Conservation (phyloP, 768 basidiomycete genomes). For the Leccinum imitatum region DNA sequence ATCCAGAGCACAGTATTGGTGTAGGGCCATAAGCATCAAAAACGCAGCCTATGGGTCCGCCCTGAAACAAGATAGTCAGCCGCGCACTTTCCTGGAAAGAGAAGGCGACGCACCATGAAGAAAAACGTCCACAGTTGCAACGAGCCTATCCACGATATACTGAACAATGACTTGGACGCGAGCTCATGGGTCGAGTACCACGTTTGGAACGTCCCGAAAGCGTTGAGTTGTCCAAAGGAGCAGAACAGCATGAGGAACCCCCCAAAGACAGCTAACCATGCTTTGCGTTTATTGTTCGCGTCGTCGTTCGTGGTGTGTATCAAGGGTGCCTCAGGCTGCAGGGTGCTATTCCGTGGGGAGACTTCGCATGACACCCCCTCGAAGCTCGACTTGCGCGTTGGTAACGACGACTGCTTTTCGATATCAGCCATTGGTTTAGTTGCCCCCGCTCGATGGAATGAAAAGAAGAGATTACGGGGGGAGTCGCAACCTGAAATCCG, state of each 20-base stretch:
- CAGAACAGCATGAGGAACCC: slow-evolving; percentile 66
- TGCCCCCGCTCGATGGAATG: slow-evolving; percentile 6
- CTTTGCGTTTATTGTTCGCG: slow-evolving; percentile 21
- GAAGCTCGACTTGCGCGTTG: slow-evolving; percentile 21
- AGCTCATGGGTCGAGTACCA: slow-evolving; percentile 68
- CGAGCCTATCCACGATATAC: slow-evolving; percentile 71
- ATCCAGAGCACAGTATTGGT: slow-evolving; percentile 51
- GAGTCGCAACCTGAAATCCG: slow-evolving; percentile 8
- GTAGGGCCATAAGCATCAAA: slow-evolving; percentile 64
- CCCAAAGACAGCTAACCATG: slow-evolving; percentile 56
- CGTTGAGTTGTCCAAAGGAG: slow-evolving; percentile 69
- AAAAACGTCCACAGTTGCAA: slow-evolving; percentile 70
- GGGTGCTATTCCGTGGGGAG: slow-evolving; percentile 25
- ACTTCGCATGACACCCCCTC: slow-evolving; percentile 18
- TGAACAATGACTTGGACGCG: slow-evolving; percentile 45
- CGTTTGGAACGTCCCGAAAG: slow-evolving; percentile 71
- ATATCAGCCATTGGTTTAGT: slow-evolving; percentile 28
- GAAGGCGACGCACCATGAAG: slow-evolving; percentile 50
- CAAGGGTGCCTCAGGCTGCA: slow-evolving; percentile 20
- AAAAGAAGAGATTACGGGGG: slow-evolving; percentile 15
- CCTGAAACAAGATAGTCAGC: slow-evolving; percentile 38
- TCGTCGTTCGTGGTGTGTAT: slow-evolving; percentile 13
- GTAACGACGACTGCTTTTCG: slow-evolving; percentile 29
- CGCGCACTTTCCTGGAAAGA: neutral
- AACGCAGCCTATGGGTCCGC: slow-evolving; percentile 56